Conservation (phyloP, 768 basidiomycete species). For the Tephrocybe sp. region DNA sequence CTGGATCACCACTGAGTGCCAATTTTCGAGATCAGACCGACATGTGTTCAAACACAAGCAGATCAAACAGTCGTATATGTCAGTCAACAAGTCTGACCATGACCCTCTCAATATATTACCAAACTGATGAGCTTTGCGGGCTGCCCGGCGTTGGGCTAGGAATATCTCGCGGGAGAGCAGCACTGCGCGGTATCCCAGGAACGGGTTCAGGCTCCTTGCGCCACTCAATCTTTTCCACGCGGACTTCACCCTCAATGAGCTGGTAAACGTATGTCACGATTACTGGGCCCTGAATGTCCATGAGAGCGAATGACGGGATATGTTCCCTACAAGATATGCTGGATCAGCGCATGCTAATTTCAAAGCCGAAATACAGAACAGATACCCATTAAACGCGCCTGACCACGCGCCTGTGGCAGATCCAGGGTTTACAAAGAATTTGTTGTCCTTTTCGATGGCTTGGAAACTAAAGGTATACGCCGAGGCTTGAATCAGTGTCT, state of each 20-base stretch:
- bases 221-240: conserved; percentile 91
- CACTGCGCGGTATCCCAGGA: conserved; percentile 39
- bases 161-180: conserved; percentile 51
- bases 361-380: neutral
- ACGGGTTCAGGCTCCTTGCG: conserved; percentile 55
- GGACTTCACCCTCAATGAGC: conserved; percentile 88
- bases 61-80: too few relatives aligned
- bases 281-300: conserved; percentile 97
- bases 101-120: conserved; percentile 9
- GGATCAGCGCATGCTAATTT: conserved; percentile 6
- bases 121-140: conserved; percentile 17
- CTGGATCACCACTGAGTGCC: too few relatives aligned
- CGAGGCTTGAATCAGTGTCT: neutral
- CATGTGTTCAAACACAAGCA: too few relatives aligned
- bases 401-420: conserved; percentile 95
- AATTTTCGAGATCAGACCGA: too few relatives aligned
- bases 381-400: conserved; percentile 65
- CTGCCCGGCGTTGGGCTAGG: conserved; percentile 34
- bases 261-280: conserved; percentile 98
- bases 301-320: conserved; percentile 92
- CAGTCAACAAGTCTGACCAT: too few relatives aligned
- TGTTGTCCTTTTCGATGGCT: conserved; percentile 86
- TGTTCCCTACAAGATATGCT: conserved; percentile 57
- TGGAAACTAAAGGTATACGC: conserved; percentile 66
- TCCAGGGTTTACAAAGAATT: conserved; percentile 96